These are phyloP conservation scores for Colletotrichum magnum DNA, from an alignment of 2,329 filamentous ascomycete species.

Conservation along the genomic window DNA sequence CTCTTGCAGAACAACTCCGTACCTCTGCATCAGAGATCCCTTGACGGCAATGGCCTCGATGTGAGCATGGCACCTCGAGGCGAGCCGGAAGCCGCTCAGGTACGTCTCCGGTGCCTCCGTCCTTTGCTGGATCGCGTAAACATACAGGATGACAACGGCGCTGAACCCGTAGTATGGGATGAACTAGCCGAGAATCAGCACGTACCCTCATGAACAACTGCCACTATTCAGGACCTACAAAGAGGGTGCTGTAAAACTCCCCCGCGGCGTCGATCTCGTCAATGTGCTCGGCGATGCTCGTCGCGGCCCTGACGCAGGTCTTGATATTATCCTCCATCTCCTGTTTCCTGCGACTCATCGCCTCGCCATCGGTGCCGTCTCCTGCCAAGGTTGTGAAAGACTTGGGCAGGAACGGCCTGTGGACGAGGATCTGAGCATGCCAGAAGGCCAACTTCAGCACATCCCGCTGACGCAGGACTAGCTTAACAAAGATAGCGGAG, in stretches of 20 bases:
- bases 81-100: conserved; percentile 51
- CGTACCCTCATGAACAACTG: neutral
- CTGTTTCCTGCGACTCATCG: conserved; percentile 18
- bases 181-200: conserved; percentile 44
- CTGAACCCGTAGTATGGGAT: conserved; percentile 60
- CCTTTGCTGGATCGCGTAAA: conserved; percentile 57
- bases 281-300: conserved; percentile 54
- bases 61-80: conserved; percentile 55
- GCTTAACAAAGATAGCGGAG: conserved; percentile 50
- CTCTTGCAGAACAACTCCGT: conserved; percentile 57
- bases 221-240: conserved; percentile 46
- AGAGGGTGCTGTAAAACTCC: conserved; percentile 57
- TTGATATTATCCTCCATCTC: conserved; percentile 41
- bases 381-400: conserved; percentile 45
- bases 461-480: conserved; percentile 53
- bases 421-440: conserved; percentile 56
- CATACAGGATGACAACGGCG: conserved; percentile 59
- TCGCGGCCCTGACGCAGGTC: conserved; percentile 55
- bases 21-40: conserved; percentile 57
- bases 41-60: conserved; percentile 53
- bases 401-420: conserved; percentile 54
- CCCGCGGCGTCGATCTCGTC: conserved; percentile 51
- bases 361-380: conserved; percentile 2
- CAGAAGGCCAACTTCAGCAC: conserved; percentile 58
- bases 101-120: conserved; percentile 46